Evolutionary conservation across 1,284 basidiomycete species (phyloP).

Genomic region (Phylloboletellus chloephorus): DNA sequence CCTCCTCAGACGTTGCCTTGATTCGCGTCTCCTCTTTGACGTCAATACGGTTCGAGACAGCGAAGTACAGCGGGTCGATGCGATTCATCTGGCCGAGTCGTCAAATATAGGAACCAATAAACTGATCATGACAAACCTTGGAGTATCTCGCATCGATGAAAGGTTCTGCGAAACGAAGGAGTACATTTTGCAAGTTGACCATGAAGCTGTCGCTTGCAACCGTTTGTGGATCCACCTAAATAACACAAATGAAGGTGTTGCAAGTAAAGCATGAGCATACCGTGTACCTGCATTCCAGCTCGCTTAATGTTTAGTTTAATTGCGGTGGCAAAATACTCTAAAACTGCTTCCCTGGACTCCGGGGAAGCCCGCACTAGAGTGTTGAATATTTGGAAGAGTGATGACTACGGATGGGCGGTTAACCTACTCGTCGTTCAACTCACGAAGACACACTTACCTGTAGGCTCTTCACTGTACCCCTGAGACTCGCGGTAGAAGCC

Average conservation of each 20-base stretch:
- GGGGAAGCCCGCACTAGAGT: slow-evolving; percentile 80
- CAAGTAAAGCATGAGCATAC: not conserved
- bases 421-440: slow-evolving; percentile 5
- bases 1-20: slow-evolving; percentile 84
- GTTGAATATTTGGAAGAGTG: slow-evolving; percentile 88
- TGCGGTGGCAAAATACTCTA: slow-evolving; percentile 79
- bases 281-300: slow-evolving; percentile 76
- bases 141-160: slow-evolving; percentile 91
- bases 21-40: slow-evolving; percentile 87
- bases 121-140: slow-evolving; percentile 52
- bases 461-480: slow-evolving; percentile 74
- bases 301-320: slow-evolving; percentile 79
- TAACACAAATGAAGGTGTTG: not conserved
- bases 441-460: slow-evolving; percentile 48
- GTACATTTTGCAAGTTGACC: slow-evolving; percentile 81
- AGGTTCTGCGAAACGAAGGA: slow-evolving; percentile 90
- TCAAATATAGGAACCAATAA: slow-evolving; percentile 12
- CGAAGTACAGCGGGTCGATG: slow-evolving; percentile 83
- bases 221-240: slow-evolving; percentile 73
- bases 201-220: slow-evolving; percentile 93
- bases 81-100: slow-evolving; percentile 68
- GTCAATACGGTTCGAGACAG: slow-evolving; percentile 65
- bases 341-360: slow-evolving; percentile 74
- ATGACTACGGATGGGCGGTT: slow-evolving; percentile 40
- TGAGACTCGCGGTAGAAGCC: slow-evolving; percentile 76